Base-by-base conservation (phyloP, 2,329 filamentous ascomycete genomes). In the Elsinoe necatrix region DNA sequence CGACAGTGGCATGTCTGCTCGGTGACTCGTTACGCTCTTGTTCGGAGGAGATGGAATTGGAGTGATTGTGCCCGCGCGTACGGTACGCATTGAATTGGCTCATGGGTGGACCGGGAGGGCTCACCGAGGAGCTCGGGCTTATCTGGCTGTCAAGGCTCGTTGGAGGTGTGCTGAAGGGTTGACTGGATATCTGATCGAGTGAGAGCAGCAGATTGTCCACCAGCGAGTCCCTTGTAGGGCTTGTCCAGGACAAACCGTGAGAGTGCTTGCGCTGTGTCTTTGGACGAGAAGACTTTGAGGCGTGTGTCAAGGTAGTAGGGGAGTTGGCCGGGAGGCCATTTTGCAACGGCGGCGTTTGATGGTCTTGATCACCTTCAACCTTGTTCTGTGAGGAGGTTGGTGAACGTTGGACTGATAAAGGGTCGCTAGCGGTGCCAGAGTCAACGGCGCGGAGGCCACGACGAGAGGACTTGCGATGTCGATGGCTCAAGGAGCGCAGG, bases 161-260 rank as follows among this genome's bases (percentile, higher is more conserved):
- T 41, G 34, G 39, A 41, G 35, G 6, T 14, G 27, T 23, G 18
- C 41, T n/a, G 29, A 14, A 6, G n/a, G 21, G 37, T 35, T 55
- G 48, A 16, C 7, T 35, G 18, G 80, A 85, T 67, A 92, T 83
- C 70, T 92, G 87, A 72, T 95, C 92, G 61, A 98, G 84, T 39
- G 91, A 95, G 62, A 93, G 78, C 59, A 97, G 83, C 86, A 98
- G 93, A 71, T 96, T 95, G 71, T 93, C 87, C 59, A 98, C 89
- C 63, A 98, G 84, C 34, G 91, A 96, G 67, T 95, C 89, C 63
- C 92, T 84, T 39, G 87, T 89, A 61, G 88, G 83, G 50, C 86
- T 82, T 52, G 85, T 85, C 65, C 95, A 78, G 58, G 88, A 91
- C 60, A 96, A 79, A 70, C 95, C 91, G 76, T 96, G 91, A 50